phyloP scores from a whole-genome alignment of 1,139 yeast species.

The Lodderomyces oxycetoniae region DNA sequence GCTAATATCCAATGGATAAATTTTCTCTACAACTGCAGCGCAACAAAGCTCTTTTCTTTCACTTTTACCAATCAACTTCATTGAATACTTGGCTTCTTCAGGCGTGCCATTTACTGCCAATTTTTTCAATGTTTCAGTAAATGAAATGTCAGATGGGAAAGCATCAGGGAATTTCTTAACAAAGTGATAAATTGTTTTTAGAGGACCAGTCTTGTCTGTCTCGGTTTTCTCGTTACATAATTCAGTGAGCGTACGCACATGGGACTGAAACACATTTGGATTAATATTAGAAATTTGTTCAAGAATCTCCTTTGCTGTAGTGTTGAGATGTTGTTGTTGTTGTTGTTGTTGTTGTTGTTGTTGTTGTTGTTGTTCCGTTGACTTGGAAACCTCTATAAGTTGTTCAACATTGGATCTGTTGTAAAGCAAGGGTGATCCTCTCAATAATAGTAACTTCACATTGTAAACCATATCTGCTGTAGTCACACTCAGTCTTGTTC shows the following conservation, averaged over 20 bases:
- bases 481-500: constrained; percentile 23
- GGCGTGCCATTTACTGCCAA: constrained; percentile 54
- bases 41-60: constrained; percentile 37
- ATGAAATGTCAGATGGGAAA: constrained; percentile 31
- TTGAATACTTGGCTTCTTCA: constrained; percentile 60
- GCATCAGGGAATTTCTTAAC: constrained; percentile 44
- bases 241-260: constrained; percentile 48
- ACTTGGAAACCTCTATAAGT: constrained; percentile 46
- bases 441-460: constrained; percentile 52
- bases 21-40: constrained; percentile 32
- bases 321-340: constrained; percentile 26
- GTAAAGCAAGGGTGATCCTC: constrained; percentile 58
- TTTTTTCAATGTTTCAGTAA: constrained; percentile 37
- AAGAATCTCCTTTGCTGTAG: constrained; percentile 52
- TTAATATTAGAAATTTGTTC: constrained; percentile 55
- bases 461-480: constrained; percentile 48
- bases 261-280: constrained; percentile 64
- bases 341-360: constrained; percentile 25
- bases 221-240: constrained; percentile 25
- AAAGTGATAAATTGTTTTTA: constrained; percentile 61
- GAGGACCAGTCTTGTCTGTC: constrained; percentile 8
- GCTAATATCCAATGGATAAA: constrained; percentile 50
- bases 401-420: constrained; percentile 62
- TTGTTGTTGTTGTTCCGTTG: constrained; percentile 25
- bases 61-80: constrained; percentile 52